Evolutionary conservation across 2,329 filamentous ascomycete species (phyloP).

Genomic region (Fusarium lateritium): DNA sequence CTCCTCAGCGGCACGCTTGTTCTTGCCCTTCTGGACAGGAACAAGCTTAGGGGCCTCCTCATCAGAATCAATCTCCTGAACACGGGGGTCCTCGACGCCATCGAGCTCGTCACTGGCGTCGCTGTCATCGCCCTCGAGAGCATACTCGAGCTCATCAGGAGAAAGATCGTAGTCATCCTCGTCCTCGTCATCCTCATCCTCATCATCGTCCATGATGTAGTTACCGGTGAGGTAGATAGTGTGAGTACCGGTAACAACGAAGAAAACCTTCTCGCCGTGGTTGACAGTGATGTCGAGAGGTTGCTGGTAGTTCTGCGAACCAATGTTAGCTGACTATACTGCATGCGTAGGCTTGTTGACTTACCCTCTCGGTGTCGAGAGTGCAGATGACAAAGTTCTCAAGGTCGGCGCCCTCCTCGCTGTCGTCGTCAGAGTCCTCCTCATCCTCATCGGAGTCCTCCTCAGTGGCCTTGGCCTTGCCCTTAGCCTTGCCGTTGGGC

Average conservation of each 20-base stretch:
- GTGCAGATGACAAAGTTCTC: slow-evolving; percentile 97
- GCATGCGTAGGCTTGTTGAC: slow-evolving; percentile 41
- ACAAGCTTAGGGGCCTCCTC: slow-evolving; percentile 78
- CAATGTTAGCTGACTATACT: slow-evolving; percentile 47
- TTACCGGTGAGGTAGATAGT: slow-evolving; percentile 95
- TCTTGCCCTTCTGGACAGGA: slow-evolving; percentile 80
- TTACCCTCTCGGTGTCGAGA: slow-evolving; percentile 91
- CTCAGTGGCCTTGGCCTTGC: slow-evolving; percentile 76
- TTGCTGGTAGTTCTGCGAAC: slow-evolving; percentile 88
- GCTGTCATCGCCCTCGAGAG: slow-evolving; percentile 80
- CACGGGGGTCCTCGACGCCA: slow-evolving; percentile 81
- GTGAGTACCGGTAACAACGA: slow-evolving; percentile 91
- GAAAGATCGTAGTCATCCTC: slow-evolving; percentile 86
- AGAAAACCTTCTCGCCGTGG: slow-evolving; percentile 92
- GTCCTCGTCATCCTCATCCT: slow-evolving; percentile 75
- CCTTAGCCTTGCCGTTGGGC: slow-evolving; percentile 76
- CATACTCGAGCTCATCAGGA: slow-evolving; percentile 83
- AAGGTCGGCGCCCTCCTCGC: slow-evolving; percentile 75
- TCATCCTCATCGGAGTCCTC: slow-evolving; percentile 72
- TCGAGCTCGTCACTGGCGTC: slow-evolving; percentile 84
- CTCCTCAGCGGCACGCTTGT: slow-evolving; percentile 90
- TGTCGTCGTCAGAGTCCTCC: slow-evolving; percentile 75
- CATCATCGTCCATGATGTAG: slow-evolving; percentile 84
- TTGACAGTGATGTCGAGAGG: slow-evolving; percentile 92
- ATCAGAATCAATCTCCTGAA: slow-evolving; percentile 83